Evolutionary conservation across 164 flowering plant species (phyloP), one percentile per base, ranked within the genome.

Genomic region (Umbilicus rupestris): DNA sequence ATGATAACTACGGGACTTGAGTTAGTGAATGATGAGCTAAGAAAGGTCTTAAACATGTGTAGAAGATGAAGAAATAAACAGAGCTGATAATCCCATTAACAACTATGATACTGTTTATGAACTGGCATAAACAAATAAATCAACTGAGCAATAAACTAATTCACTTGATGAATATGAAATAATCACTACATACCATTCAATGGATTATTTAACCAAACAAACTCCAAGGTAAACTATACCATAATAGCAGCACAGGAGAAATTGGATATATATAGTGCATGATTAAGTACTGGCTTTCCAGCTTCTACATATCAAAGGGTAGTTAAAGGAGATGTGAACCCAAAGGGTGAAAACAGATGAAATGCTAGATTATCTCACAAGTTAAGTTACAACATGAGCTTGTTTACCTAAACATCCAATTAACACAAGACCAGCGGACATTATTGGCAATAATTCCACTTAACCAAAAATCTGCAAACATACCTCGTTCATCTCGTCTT

Each of bases 401-500:
- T 9, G 26, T 2, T 35, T 62, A 33, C 3, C 14, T 9, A 20
- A 63, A 37, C 26, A 35, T 6, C 65, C 17, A 39, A 9, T 10
- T 9, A 16, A 29, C 17, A 30, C 39, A 33, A 22, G 12, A 55
- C 11, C 6, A 20, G 20, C 29, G 16, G 64, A 39, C 3, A 15
- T 33, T n/a, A n/a, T n/a, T n/a, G n/a, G 33, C 3, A 30, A 31
- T 19, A 42, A 41, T 33, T 15, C 41, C 16, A 28, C 11, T 31
- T 30, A 28, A 44, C 14, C 12, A 24, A 35, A 47, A 55, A 37
- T 20, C 15, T 8, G 15, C 26, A 59, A 30, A 47, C 77, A 59
- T 79, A 89, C 99, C 90, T 88, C 89, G 70, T 84, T 82, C 70
- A 92, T 66, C 49, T 80, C 85, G 68, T 74, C 76, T 73, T 89